Percentiles rank a stretch among this genome's conserved stretches.
These are phyloP conservation scores for Rhodosorus marinus DNA, from an alignment of 23 red algal genomes.

Conservation along the genomic window DNA sequence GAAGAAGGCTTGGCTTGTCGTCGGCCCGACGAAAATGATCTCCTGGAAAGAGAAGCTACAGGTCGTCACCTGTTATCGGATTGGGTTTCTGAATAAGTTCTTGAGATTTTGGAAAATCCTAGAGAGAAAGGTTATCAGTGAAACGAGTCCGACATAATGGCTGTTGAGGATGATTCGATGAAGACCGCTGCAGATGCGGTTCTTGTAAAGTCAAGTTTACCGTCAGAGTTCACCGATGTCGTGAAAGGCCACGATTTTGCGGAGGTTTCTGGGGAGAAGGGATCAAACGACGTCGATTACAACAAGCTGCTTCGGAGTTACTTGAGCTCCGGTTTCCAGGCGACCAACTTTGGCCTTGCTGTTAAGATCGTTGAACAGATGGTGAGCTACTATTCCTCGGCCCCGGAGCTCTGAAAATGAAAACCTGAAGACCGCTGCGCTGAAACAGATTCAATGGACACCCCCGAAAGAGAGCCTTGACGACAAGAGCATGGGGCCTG, in stretches of 20 bases:
- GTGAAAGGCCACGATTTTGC: background rate
- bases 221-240: background rate
- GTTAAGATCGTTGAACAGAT: conserved; percentile 57
- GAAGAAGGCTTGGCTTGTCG: too few species aligned
- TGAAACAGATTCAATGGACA: conserved; percentile 19
- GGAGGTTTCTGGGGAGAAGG: background rate
- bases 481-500: background rate
- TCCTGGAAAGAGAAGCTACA: too few species aligned
- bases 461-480: conserved; percentile 8
- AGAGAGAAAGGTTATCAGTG: too few species aligned
- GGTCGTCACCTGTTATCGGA: too few species aligned
- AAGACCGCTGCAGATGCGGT: background rate
- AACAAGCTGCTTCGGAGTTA: background rate
- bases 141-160: too few species aligned
- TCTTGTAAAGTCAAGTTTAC: background rate
- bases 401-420: background rate
- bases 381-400: conserved; percentile 5
- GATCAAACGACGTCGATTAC: background rate
- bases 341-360: conserved; percentile 84
- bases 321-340: conserved; percentile 51
- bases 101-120: too few species aligned
- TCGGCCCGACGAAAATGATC: too few species aligned
- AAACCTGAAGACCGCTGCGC: background rate
- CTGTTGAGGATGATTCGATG: background rate
- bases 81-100: too few species aligned